Base-by-base conservation (phyloP, 1,139 yeast species). In the Taphrina wiesneri region DNA sequence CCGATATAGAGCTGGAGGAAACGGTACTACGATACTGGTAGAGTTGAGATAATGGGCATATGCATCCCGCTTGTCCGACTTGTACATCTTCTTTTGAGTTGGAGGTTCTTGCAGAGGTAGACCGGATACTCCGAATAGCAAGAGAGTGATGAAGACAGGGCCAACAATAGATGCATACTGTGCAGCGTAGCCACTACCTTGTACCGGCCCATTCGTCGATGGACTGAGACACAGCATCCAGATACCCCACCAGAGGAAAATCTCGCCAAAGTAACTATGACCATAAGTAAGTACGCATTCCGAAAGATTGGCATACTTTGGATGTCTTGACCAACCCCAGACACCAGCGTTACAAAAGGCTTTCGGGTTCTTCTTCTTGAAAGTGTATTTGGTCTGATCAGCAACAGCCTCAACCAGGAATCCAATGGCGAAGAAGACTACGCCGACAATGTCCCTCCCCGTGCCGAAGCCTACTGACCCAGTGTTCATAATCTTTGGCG, bases 241-340 rank as follows among this genome's bases (percentile, higher is more conserved):
- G 23, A 60, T 60, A 9, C 64, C 64, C 64, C 64, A 60, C 64
- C 64, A 60, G 17, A 52, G 30, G 39, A 60, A 60, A 15, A 60
- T 51, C 41, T 60, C 64, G n/a, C 64, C 64, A 30, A 60, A 60
- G 32, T 60, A 60, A 23, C 56, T 52, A 17, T 1, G 3, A 2
- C 1, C 2, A 28, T 52, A 1, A 32, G 56, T 17, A 13, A 23
- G 1, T 19, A 19, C 5, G 19, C 3, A 19, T 17, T 11, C 5
- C 13, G 43, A n/a, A 9, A 15, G 15, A 32, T 3, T 32, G 28
- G 7, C 56, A n/a, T 2, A 52, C 56, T 60, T 60, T 19, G 64
- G 64, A 28, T 60, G 64, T 26, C 64, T 34, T 6, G 57, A 51
- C 36, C 45, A 26, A n/a, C 47, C 56, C 64, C 64, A 60, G 25